These are phyloP conservation scores for Botrytis hyacinthi DNA, from an alignment of 2,329 filamentous ascomycete species.

Conservation along the genomic window DNA sequence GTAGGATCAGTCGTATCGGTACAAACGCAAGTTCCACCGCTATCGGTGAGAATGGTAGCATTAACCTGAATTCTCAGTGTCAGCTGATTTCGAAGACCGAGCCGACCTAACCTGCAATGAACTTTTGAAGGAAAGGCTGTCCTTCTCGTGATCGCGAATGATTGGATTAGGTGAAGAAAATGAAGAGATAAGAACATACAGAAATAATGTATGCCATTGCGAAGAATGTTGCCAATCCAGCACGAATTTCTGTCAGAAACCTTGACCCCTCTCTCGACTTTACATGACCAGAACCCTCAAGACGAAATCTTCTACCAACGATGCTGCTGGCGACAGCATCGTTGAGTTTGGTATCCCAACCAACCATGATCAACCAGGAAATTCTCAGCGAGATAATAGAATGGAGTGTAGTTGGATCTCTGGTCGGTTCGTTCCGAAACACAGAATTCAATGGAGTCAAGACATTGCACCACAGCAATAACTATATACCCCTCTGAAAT, in stretches of 20 bases:
- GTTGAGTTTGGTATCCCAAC: conserved; percentile 29
- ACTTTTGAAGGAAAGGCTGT: neutral
- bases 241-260: conserved; percentile 82
- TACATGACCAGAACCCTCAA: conserved; percentile 77
- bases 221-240: conserved; percentile 72
- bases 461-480: neutral
- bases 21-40: conserved; percentile 72
- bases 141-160: conserved; percentile 41
- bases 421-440: neutral
- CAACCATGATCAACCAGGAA: conserved; percentile 9
- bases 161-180: conserved; percentile 57
- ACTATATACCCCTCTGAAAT: conserved; percentile 8
- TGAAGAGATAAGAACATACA: conserved; percentile 50
- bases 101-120: conserved; percentile 46
- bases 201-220: conserved; percentile 74
- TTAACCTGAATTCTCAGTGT: conserved; percentile 5
- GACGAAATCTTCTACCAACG: conserved; percentile 72
- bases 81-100: conserved; percentile 58
- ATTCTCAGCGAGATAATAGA: neutral
- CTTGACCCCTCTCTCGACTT: conserved; percentile 55
- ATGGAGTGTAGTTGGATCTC: neutral
- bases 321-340: conserved; percentile 57
- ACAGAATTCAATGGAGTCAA: neutral
- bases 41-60: conserved; percentile 45
- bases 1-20: conserved; percentile 39